A percentile compares a stretch with the other conserved stretches of the same genome.
These are phyloP conservation scores for Conringia planisiliqua DNA, from an alignment of 345 rosid genomes.

Conservation along the genomic window DNA sequence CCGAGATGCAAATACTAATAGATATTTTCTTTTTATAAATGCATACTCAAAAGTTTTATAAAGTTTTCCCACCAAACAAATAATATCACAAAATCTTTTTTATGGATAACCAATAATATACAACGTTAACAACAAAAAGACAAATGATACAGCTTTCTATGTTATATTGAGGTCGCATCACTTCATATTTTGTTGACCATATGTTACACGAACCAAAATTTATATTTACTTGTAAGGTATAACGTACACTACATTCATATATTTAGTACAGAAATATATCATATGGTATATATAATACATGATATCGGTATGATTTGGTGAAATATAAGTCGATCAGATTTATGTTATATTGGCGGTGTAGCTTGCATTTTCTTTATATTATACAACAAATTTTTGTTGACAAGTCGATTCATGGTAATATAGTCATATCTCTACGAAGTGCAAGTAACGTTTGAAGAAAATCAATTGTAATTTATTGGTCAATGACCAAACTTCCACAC, in stretches of 20 bases:
- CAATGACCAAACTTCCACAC: conserved; percentile 15
- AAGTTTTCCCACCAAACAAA: not conserved
- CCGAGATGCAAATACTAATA: not conserved
- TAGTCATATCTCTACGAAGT: not conserved
- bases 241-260: no score
- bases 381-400: not conserved
- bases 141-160: not conserved
- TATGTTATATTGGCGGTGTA: not conserved
- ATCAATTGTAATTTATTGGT: not conserved
- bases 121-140: not conserved
- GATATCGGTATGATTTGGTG: not conserved
- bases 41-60: not conserved
- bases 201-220: no score
- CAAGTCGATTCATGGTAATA: not conserved
- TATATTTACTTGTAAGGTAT: no score
- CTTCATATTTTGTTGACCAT: no score
- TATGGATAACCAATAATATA: not conserved
- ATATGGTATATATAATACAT: not conserved
- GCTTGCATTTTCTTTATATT: not conserved
- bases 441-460: not conserved
- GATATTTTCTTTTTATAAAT: not conserved
- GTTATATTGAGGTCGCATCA: no score
- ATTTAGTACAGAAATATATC: no score
- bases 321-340: not conserved
- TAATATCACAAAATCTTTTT: not conserved